These are phyloP conservation scores for Ustilago xerochloae DNA, from an alignment of 1,284 basidiomycete genomes.

Conservation along the genomic window DNA sequence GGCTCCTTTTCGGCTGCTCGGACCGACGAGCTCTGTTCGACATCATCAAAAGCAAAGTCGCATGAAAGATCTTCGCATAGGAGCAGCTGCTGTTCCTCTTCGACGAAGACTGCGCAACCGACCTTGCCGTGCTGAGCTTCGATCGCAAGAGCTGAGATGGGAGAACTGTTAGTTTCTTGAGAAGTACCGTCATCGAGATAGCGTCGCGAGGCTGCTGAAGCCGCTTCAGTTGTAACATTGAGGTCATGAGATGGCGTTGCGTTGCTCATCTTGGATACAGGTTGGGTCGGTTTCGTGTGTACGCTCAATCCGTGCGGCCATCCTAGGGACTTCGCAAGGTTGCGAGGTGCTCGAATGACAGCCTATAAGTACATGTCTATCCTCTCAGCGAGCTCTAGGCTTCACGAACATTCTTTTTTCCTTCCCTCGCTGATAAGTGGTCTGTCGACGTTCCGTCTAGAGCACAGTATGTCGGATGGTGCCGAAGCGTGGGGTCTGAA, in stretches of 20 bases:
- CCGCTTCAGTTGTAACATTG: conserved; percentile 6
- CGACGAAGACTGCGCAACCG: conserved; percentile 31
- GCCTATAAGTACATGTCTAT: no score
- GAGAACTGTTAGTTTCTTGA: not conserved
- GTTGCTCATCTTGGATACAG: conserved; percentile 14
- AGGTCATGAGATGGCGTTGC: conserved; percentile 6
- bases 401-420: no score
- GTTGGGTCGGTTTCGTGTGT: no score
- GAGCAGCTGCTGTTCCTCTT: conserved; percentile 35
- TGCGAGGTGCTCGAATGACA: no score
- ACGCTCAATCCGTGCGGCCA: no score
- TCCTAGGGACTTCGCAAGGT: no score
- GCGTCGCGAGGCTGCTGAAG: not conserved
- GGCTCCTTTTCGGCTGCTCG: not conserved
- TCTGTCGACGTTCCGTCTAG: no score
- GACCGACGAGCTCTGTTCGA: not conserved
- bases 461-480: not conserved
- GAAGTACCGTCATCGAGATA: not conserved
- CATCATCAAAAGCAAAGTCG: conserved; percentile 18
- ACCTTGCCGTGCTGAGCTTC: conserved; percentile 22
- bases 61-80: conserved; percentile 45
- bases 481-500: not conserved
- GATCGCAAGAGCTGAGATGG: conserved; percentile 23
- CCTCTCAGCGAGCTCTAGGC: no score
- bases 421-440: no score